These are phyloP conservation scores for Starmerella potacharoeniae DNA, from an alignment of 805 yeast genomes.

Conservation along the genomic window DNA sequence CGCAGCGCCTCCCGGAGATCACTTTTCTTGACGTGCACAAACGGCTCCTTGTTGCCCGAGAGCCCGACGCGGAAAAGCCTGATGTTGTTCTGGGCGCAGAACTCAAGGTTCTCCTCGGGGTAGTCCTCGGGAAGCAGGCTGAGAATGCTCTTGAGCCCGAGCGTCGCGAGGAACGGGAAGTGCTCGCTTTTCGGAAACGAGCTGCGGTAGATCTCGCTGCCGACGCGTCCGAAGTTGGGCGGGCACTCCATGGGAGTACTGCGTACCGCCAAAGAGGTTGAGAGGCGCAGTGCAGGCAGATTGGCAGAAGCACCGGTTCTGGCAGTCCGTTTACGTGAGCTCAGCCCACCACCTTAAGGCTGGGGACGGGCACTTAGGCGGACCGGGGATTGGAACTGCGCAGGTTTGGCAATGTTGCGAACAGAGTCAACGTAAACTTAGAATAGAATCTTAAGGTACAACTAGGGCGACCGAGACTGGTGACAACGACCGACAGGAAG, in stretches of 20 bases:
- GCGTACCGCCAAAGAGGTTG: not conserved
- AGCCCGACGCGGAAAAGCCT: constrained; percentile 76
- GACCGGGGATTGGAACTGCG: too few relatives aligned
- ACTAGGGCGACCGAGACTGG: too few relatives aligned
- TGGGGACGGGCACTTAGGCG: too few relatives aligned
- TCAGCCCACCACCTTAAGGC: too few relatives aligned
- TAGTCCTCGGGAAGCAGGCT: constrained; percentile 87
- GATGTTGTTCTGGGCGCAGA: constrained; percentile 50
- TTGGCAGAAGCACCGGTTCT: not conserved
- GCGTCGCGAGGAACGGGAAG: constrained; percentile 51
- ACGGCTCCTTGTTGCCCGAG: constrained; percentile 68
- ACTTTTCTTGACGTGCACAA: constrained; percentile 39
- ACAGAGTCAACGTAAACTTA: too few relatives aligned
- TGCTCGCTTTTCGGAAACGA: constrained; percentile 84
- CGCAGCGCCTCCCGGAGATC: constrained; percentile 69
- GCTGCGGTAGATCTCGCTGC: constrained; percentile 66
- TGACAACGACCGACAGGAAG: too few relatives aligned
- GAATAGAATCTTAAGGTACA: too few relatives aligned
- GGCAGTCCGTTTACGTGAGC: too few relatives aligned
- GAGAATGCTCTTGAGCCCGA: constrained; percentile 60
- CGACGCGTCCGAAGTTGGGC: constrained; percentile 82
- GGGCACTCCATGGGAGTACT: constrained; percentile 36
- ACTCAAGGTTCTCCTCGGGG: constrained; percentile 62
- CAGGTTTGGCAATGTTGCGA: too few relatives aligned
- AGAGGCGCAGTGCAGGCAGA: not conserved